These are phyloP conservation scores for Yamadazyma kitorensis DNA, from an alignment of 805 yeast species.

Conservation along the genomic window DNA sequence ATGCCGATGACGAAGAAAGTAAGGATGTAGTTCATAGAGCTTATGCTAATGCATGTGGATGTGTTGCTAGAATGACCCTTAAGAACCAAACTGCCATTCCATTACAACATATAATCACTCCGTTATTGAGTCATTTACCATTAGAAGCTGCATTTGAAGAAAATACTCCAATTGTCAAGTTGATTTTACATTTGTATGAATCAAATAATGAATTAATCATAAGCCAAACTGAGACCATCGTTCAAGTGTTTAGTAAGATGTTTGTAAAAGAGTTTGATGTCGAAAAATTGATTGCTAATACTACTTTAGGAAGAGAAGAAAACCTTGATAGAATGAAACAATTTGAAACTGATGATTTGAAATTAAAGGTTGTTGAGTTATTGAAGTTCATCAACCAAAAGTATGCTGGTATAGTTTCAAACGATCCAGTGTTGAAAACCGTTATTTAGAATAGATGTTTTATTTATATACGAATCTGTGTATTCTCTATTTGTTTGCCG, in stretches of 20 bases:
- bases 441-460: constrained; percentile 25
- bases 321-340: constrained; percentile 75
- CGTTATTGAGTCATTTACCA: constrained; percentile 79
- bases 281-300: constrained; percentile 63
- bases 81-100: constrained; percentile 74
- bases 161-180: constrained; percentile 82
- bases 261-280: constrained; percentile 75
- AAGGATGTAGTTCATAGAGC: constrained; percentile 79
- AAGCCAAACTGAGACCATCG: constrained; percentile 56
- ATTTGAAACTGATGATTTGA: constrained; percentile 68
- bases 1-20: constrained; percentile 59
- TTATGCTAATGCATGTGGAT: constrained; percentile 93
- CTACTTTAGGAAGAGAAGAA: constrained; percentile 85
- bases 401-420: constrained; percentile 60
- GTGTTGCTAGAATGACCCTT: constrained; percentile 88
- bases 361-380: constrained; percentile 61
- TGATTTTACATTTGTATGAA: constrained; percentile 71
- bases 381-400: constrained; percentile 69
- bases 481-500: not conserved
- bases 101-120: constrained; percentile 64
- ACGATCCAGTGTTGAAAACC: constrained; percentile 44
- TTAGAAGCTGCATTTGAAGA: constrained; percentile 88
- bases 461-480: not conserved
- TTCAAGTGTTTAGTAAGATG: constrained; percentile 66
- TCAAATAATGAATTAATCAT: constrained; percentile 54